These are phyloP conservation scores for Acorus calamus DNA, from an alignment of 106 monocot species.

Conservation along the genomic window DNA sequence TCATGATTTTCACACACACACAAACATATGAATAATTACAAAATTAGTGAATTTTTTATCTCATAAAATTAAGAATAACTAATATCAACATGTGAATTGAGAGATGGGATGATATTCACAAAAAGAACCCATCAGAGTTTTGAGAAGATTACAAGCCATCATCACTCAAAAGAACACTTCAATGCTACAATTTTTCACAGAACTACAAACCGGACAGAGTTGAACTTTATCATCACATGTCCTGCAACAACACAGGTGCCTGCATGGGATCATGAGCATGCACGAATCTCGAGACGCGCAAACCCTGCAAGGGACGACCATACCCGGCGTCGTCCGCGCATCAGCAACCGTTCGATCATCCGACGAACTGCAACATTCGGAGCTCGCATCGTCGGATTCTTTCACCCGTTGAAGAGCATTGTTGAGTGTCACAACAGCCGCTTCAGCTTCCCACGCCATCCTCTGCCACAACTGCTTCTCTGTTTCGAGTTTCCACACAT, in stretches of 20 bases:
- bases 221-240: neutral
- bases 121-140: too few relatives aligned
- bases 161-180: slow-evolving; percentile 3
- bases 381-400: neutral
- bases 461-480: neutral
- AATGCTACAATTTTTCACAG: neutral
- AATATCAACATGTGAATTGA: too few relatives aligned
- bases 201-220: neutral
- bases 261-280: slow-evolving; percentile 9
- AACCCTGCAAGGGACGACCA: neutral
- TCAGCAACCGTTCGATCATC: neutral
- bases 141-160: too few relatives aligned
- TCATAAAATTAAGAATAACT: too few relatives aligned
- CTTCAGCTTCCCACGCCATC: neutral
- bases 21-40: too few relatives aligned
- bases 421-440: neutral
- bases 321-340: neutral
- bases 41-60: too few relatives aligned
- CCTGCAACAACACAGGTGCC: slow-evolving; percentile 16
- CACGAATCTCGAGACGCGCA: slow-evolving; percentile 12
- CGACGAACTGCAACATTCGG: neutral
- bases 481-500: too few relatives aligned
- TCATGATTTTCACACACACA: too few relatives aligned
- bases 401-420: neutral
- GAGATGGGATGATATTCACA: too few relatives aligned